Evolutionary conservation across 352 stramenopile species (phyloP).

Genomic region (Phytophthora citricola): DNA sequence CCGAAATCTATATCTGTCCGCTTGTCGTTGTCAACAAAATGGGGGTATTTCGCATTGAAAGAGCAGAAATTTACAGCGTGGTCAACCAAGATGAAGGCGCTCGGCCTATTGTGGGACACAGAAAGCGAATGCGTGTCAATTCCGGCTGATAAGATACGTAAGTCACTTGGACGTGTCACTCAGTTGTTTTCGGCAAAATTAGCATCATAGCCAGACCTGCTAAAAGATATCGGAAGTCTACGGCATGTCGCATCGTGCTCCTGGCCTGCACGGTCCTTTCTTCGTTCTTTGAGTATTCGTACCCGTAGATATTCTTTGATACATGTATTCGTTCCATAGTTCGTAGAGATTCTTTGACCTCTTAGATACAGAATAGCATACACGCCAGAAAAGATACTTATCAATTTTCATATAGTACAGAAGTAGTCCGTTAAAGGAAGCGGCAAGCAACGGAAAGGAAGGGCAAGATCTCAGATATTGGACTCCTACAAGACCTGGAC

Average conservation of each 20-base stretch:
- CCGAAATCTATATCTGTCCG: slow-evolving; percentile 13
- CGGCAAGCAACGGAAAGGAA: no score
- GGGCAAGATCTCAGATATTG: no score
- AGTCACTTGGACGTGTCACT: not conserved
- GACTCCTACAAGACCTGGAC: no score
- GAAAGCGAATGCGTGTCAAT: slow-evolving; percentile 16
- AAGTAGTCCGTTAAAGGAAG: no score
- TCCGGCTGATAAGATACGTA: slow-evolving; percentile 11
- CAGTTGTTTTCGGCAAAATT: not conserved
- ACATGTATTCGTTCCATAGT: no score
- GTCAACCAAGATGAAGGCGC: slow-evolving; percentile 5
- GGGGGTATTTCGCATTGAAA: slow-evolving; percentile 5
- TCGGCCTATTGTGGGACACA: slow-evolving; percentile 19
- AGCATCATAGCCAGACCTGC: not conserved
- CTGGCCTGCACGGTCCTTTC: not conserved
- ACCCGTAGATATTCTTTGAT: no score
- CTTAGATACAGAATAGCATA: no score
- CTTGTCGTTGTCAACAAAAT: no score
- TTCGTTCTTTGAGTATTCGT: no score
- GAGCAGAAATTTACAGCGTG: slow-evolving; percentile 29
- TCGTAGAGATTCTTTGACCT: no score
- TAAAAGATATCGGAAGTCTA: slow-evolving; percentile 8
- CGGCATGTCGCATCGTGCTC: slow-evolving; percentile 9
- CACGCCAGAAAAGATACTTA: no score
- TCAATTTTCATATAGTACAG: no score